Conservation (phyloP, 2,329 filamentous ascomycete genomes). For the Fusarium scirpi region DNA sequence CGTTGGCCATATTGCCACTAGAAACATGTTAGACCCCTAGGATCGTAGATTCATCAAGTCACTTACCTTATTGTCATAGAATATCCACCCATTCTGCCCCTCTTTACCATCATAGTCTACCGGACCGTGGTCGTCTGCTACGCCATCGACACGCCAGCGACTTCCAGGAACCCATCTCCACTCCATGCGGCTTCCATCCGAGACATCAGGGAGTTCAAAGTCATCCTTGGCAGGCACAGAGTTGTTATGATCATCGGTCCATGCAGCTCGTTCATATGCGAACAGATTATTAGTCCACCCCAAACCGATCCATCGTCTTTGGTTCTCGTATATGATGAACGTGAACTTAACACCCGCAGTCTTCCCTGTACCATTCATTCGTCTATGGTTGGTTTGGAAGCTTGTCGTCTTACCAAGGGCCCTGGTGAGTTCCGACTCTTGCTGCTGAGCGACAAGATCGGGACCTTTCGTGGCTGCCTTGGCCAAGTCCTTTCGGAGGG, state of each 20-base stretch:
- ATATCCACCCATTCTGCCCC: slow-evolving; percentile 87
- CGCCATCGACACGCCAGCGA: slow-evolving; percentile 88
- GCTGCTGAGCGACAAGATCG: slow-evolving; percentile 27
- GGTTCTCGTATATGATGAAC: slow-evolving; percentile 96
- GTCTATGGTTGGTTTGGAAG: slow-evolving; percentile 45
- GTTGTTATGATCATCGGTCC: slow-evolving; percentile 97
- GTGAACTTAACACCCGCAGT: slow-evolving; percentile 92
- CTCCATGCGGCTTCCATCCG: slow-evolving; percentile 67
- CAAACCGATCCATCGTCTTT: slow-evolving; percentile 92
- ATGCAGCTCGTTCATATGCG: slow-evolving; percentile 87
- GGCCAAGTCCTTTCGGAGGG: slow-evolving; percentile 46
- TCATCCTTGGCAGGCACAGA: slow-evolving; percentile 79
- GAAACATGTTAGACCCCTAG: slow-evolving; percentile 9
- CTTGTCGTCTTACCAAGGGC: slow-evolving; percentile 51
- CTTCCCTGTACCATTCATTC: slow-evolving; percentile 56
- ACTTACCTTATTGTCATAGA: slow-evolving; percentile 93
- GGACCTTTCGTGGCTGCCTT: slow-evolving; percentile 43
- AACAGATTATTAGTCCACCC: slow-evolving; percentile 95
- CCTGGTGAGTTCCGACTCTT: slow-evolving; percentile 62
- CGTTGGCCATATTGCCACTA: slow-evolving; percentile 91
- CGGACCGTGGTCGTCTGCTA: slow-evolving; percentile 61
- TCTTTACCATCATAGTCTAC: slow-evolving; percentile 68
- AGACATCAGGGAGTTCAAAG: slow-evolving; percentile 71
- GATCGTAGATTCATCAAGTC: accelerated
- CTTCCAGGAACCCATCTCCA: slow-evolving; percentile 87